A percentile compares a stretch with the other conserved stretches of the same genome.
phyloP scores from a whole-genome alignment of 768 basidiomycete species.

The Phanerodontia chrysosporium region DNA sequence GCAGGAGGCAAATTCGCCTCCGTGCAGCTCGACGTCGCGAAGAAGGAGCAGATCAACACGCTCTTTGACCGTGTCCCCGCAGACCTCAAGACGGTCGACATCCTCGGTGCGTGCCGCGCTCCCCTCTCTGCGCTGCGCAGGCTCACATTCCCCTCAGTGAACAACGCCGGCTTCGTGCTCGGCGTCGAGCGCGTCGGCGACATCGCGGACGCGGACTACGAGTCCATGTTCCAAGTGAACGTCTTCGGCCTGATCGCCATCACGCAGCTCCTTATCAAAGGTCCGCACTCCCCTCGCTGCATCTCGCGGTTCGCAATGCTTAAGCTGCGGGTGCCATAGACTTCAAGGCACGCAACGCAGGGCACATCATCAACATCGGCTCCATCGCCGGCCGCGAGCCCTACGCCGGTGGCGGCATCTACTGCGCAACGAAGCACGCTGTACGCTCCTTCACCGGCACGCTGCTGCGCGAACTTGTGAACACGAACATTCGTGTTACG shows the following conservation, averaged over 20 bases:
- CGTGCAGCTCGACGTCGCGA: constrained; percentile 75
- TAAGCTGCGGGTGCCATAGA: constrained; percentile 12
- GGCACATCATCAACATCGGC: constrained; percentile 93
- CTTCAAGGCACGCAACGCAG: constrained; percentile 41
- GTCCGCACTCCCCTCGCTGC: constrained; percentile 13
- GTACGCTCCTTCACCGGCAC: constrained; percentile 84
- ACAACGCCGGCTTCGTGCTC: constrained; percentile 87
- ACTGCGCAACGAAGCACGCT: constrained; percentile 87
- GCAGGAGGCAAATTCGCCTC: constrained; percentile 76
- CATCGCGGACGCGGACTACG: constrained; percentile 71
- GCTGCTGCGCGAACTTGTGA: constrained; percentile 82
- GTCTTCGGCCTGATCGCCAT: constrained; percentile 83
- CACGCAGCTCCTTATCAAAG: constrained; percentile 55
- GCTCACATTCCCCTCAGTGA: constrained; percentile 39
- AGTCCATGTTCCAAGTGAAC: constrained; percentile 48
- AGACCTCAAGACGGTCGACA: constrained; percentile 70
- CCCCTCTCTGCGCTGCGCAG: background rate
- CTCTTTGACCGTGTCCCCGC: constrained; percentile 70
- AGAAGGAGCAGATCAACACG: constrained; percentile 63
- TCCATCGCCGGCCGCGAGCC: constrained; percentile 74
- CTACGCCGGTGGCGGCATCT: constrained; percentile 89
- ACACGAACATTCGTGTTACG: constrained; percentile 89
- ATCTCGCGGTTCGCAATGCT: background rate
- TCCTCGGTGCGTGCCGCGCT: constrained; percentile 58
- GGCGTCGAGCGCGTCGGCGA: constrained; percentile 86